Base-by-base conservation (phyloP, 2,329 filamentous ascomycete genomes). In the Talaromyces sp. region DNA sequence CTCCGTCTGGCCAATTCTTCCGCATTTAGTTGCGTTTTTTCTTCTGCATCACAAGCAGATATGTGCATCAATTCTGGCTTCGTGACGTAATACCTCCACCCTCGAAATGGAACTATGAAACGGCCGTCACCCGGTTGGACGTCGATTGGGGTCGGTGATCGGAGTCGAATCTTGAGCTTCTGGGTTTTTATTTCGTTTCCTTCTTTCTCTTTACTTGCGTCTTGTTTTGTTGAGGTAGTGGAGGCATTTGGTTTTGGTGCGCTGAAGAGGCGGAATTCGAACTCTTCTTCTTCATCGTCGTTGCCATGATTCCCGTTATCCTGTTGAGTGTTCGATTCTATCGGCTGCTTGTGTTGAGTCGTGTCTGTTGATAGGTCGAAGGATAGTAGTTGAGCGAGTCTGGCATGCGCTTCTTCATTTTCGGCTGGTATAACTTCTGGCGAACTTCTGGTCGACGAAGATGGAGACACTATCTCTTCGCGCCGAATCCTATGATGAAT, bases 241-340 rank as follows among this genome's bases (percentile, higher is more conserved):
- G 37, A 28, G n/a, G 64, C 56, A 35, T 63, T 65, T 9, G 63
- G 44, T 58, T 69, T 69, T 39, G 68, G 44, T 3, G 73, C 72
- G 48, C 71, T 75, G 68, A 79, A 79, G 14, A 79, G 65, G 7
- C 77, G 72, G 65, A 79, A 79, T 58, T 79, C 77, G 61, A 78
- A 79, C 64, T 78, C 77, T 61, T 77, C 74, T 61, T 79, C 77
- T 35, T 77, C 75, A 1, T 75, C 74, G 57, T 73, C 72, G 1
- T 68, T 44, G 7, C 40, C 40, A 2, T 59, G 23, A 6, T 59
- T 46, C 21, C 1, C 55, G 63, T n/a, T 40, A 61, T 7, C 58
- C 25, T 66, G 25, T 23, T 57, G 57, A 21, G 21, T 64, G 52
- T 40, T 12, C 18, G 21, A 1, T 44, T 54, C 35, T 12, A 5